Conservation (phyloP, 2,329 filamentous ascomycete genomes). For the Nemania bipapillata region DNA sequence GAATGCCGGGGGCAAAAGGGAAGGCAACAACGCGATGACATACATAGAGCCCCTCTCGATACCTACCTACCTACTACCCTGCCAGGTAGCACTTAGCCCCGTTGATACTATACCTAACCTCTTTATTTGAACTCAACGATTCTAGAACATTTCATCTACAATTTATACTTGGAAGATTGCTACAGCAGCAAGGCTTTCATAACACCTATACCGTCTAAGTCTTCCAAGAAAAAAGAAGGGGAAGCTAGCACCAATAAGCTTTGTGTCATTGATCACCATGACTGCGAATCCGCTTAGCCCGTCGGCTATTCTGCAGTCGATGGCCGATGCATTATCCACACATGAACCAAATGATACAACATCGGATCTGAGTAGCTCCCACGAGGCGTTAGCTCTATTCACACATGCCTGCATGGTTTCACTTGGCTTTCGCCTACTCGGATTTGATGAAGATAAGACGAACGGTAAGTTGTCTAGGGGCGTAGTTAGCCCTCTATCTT, state of each 20-base stretch:
- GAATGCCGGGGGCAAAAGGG: slow-evolving; percentile 13
- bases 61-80: background rate
- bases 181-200: background rate
- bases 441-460: slow-evolving; percentile 83
- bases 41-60: slow-evolving; percentile 40
- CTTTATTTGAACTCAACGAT: background rate
- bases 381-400: slow-evolving; percentile 85
- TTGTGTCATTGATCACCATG: slow-evolving; percentile 34
- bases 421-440: slow-evolving; percentile 81
- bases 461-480: slow-evolving; percentile 62
- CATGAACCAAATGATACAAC: slow-evolving; percentile 63
- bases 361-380: slow-evolving; percentile 75
- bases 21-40: slow-evolving; percentile 48
- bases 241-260: background rate
- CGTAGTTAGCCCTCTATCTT: background rate
- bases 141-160: slow-evolving; percentile 1
- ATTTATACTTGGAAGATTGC: background rate
- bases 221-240: background rate
- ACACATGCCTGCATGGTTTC: slow-evolving; percentile 84
- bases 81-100: too few relatives aligned
- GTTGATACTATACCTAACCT: too few relatives aligned
- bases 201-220: background rate
- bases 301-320: slow-evolving; percentile 62
- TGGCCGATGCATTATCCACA: slow-evolving; percentile 69
- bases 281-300: slow-evolving; percentile 55